These are phyloP conservation scores for Telopea speciosissima DNA, from an alignment of 177 flowering plant genomes.

Conservation along the genomic window DNA sequence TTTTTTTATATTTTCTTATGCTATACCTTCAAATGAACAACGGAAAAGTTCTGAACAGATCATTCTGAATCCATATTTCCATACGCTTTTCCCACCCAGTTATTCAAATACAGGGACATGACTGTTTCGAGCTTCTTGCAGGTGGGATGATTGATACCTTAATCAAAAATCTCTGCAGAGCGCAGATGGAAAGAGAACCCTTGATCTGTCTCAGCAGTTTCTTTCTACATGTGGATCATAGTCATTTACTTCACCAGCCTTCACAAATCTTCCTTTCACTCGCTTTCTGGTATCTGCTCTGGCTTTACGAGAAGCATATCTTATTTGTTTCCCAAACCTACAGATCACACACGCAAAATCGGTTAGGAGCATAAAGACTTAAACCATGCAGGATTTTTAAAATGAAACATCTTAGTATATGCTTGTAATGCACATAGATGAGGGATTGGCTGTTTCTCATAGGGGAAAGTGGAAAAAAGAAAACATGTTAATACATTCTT, in stretches of 20 bases:
- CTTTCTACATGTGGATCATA: conserved; percentile 40
- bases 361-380: background rate
- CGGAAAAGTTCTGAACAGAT: no score
- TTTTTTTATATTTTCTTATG: no score
- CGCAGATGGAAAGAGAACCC: background rate
- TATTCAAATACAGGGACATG: no score
- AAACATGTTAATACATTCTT: background rate
- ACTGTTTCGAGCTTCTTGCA: no score
- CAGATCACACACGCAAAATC: conserved; percentile 2
- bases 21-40: no score
- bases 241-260: conserved; percentile 59
- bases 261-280: conserved; percentile 69
- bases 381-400: background rate
- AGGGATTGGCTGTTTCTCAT: no score
- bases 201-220: conserved; percentile 15
- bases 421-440: background rate
- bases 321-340: conserved; percentile 57
- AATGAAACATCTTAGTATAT: background rate
- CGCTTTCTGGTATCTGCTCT: conserved; percentile 64
- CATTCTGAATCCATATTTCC: no score
- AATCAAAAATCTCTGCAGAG: background rate
- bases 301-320: conserved; percentile 63
- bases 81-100: no score
- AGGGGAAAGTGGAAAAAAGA: no score
- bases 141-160: background rate